A percentile compares a stretch with the other conserved stretches of the same genome.
Conservation (phyloP, 805 yeast species). For the Yamadazyma insecticola region DNA sequence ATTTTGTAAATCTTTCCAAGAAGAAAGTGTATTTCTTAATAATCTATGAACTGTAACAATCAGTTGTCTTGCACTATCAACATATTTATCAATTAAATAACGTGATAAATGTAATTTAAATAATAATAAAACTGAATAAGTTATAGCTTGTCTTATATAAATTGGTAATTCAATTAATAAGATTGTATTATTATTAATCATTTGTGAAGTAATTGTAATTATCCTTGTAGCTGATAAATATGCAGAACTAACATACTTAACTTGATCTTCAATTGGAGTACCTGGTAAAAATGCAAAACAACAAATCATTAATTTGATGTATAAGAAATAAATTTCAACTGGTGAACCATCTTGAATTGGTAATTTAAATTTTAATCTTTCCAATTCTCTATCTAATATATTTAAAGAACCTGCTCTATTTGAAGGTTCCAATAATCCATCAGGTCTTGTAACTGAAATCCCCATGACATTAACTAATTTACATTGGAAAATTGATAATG, state of each 20-base stretch:
- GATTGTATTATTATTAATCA: constrained; percentile 51
- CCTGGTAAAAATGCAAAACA: constrained; percentile 90
- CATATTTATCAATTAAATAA: constrained; percentile 62
- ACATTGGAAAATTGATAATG: constrained; percentile 77
- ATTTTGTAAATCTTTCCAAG: constrained; percentile 88
- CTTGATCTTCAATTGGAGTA: constrained; percentile 82
- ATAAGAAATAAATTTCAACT: constrained; percentile 73
- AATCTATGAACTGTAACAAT: constrained; percentile 89
- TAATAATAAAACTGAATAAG: constrained; percentile 71
- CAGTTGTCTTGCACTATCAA: constrained; percentile 87
- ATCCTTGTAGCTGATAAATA: constrained; percentile 77
- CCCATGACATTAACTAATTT: constrained; percentile 85
- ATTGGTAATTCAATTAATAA: constrained; percentile 82
- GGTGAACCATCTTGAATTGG: constrained; percentile 60
- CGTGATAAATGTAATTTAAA: constrained; percentile 82
- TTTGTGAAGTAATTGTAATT: constrained; percentile 68
- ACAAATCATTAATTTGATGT: constrained; percentile 76
- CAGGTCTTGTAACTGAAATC: constrained; percentile 75
- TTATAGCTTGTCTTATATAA: constrained; percentile 79
- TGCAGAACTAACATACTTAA: constrained; percentile 76
- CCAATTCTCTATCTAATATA: constrained; percentile 75
- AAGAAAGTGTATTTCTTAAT: constrained; percentile 80
- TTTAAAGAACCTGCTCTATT: constrained; percentile 76
- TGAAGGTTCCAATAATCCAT: constrained; percentile 81
- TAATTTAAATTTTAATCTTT: constrained; percentile 60